Conservation (phyloP, 805 yeast genomes). For the Lipomyces starkeyi region DNA sequence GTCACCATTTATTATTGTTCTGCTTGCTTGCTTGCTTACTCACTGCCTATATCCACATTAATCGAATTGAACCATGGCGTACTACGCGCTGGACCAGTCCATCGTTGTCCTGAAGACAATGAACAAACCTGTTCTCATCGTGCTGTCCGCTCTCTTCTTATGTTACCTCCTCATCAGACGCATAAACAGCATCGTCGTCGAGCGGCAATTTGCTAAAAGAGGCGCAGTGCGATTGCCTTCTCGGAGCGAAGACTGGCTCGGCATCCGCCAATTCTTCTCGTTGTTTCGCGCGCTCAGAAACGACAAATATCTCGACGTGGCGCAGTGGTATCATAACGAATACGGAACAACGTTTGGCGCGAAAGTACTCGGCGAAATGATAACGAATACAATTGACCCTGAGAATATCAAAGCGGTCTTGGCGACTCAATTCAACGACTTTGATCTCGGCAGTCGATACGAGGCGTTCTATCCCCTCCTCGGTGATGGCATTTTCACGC, state of each 20-base stretch:
- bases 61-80: not conserved
- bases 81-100: not conserved
- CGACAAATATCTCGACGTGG: not conserved
- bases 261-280: not conserved
- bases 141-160: not conserved
- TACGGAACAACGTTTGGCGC: not conserved
- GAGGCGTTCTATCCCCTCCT: constrained; percentile 42
- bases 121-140: not conserved
- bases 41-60: not conserved
- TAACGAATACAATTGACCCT: constrained; percentile 39
- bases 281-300: not conserved
- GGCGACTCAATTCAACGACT: constrained; percentile 46
- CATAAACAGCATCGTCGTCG: not conserved
- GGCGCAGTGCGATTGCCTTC: not conserved
- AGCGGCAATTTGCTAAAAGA: constrained; percentile 7
- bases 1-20: too few species aligned
- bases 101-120: not conserved
- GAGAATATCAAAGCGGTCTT: constrained; percentile 46
- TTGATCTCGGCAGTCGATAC: constrained; percentile 42
- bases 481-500: constrained; percentile 49
- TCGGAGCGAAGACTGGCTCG: not conserved
- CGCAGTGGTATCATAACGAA: not conserved
- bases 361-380: constrained; percentile 8
- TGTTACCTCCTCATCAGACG: not conserved
- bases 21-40: too few species aligned